phyloP scores from a whole-genome alignment of 805 yeast genomes.

The Candida tallmaniae region DNA sequence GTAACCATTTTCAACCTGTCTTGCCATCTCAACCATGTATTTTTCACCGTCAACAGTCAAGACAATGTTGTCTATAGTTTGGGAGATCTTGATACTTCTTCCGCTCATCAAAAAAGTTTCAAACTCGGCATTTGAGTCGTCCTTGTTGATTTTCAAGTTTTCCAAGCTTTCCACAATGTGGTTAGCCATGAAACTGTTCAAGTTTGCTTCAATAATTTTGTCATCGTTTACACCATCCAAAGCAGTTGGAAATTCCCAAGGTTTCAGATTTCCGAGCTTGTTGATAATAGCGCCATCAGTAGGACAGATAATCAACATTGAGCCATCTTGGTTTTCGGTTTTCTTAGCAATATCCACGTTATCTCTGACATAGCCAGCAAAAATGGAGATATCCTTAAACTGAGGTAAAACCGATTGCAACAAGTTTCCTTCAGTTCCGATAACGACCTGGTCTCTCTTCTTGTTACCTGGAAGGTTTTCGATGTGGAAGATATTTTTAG shows the following conservation, averaged over 20 bases:
- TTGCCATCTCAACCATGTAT: conserved; percentile 21
- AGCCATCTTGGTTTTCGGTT: conserved; percentile 41
- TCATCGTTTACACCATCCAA: conserved; percentile 45
- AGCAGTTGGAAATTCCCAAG: conserved; percentile 75
- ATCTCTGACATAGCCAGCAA: conserved; percentile 70
- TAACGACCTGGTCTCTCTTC: conserved; percentile 12
- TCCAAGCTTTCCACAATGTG: conserved; percentile 47
- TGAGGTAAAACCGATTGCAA: conserved; percentile 37
- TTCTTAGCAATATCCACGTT: conserved; percentile 44
- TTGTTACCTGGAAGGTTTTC: background rate
- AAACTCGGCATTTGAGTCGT: background rate
- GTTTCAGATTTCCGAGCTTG: conserved; percentile 53
- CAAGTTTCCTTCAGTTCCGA: conserved; percentile 7
- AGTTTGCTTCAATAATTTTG: conserved; percentile 44
- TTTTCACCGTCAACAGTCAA: conserved; percentile 5
- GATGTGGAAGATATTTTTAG: background rate
- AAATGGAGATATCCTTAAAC: conserved; percentile 45
- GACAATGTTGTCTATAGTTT: conserved; percentile 6
- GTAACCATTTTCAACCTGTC: conserved; percentile 36
- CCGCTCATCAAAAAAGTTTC: conserved; percentile 11
- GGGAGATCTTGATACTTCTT: conserved; percentile 10
- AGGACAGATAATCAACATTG: conserved; percentile 67
- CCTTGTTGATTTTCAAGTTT: conserved; percentile 13
- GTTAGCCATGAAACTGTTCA: conserved; percentile 53
- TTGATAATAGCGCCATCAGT: conserved; percentile 47